Conservation (phyloP, 2,329 filamentous ascomycete genomes). For the Cercospora brassicicola region DNA sequence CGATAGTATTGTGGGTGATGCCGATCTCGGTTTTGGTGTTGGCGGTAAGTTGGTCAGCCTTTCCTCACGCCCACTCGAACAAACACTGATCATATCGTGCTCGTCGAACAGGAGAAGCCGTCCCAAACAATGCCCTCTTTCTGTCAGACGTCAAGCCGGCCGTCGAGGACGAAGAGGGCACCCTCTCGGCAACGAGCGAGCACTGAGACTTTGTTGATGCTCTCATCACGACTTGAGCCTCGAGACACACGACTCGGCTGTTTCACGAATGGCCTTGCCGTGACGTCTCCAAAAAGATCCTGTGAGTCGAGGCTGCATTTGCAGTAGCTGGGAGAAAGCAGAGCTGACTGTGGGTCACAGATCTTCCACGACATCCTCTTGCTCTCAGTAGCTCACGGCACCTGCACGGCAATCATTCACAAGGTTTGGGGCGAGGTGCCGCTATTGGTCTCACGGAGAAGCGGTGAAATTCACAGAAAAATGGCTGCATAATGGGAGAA, state of each 20-base stretch:
- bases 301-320: background rate
- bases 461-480: background rate
- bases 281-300: background rate
- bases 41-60: constrained; percentile 4
- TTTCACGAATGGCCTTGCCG: background rate
- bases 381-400: background rate
- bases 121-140: constrained; percentile 34
- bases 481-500: constrained; percentile 2
- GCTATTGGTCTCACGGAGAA: background rate
- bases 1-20: constrained; percentile 16
- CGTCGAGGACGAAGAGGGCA: constrained; percentile 36
- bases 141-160: constrained; percentile 26
- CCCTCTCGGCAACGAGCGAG: constrained; percentile 35
- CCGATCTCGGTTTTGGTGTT: constrained; percentile 13
- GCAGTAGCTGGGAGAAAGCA: background rate
- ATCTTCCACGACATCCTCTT: background rate
- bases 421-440: background rate
- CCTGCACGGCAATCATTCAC: background rate
- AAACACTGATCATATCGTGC: background rate
- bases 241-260: background rate
- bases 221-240: background rate
- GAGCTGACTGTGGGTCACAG: background rate
- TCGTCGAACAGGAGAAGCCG: constrained; percentile 1
- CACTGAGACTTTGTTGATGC: constrained; percentile 15
- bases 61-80: background rate